Evolutionary conservation across 768 basidiomycete genomes (phyloP), one percentile per base, ranked within the genome.

Genomic region (Lactifluus piperatus): DNA sequence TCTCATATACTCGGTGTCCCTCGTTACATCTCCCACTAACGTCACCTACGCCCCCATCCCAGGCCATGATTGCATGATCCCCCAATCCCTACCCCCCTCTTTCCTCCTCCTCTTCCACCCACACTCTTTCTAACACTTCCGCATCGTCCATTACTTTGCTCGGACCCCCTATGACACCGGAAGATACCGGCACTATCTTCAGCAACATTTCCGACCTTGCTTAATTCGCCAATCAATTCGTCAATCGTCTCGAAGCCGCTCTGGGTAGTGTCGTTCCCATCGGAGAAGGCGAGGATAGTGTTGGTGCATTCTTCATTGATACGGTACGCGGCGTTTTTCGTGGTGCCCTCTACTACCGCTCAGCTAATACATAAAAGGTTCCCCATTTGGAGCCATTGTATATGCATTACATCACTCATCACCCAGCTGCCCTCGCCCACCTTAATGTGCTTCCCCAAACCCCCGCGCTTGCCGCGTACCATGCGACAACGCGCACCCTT

Each of bases 181-280:
- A 88, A 51, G 90, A 91, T 66, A 77, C 77, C n/a, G n/a, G n/a
- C n/a, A n/a, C n/a, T 58, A 85, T 92, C 46, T 92, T 93, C 71
- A 77, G 78, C 68, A 92, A 93, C 66, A 79, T 91, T 48, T 74
- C 80, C 4, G 85, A 91, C 61, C 77, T 93, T 2, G 90, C 90
- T 16, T 64, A 79, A 39, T 84, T 92, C 62, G 77, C 88, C 5
- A 86, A 90, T 66, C 69, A 71, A 20, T 83, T 92, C 61, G 77
- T 81, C 16, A 81, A 82, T 53, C 74, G 76, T 30, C 72, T 93
- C 3, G 85, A 91, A 66, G 72, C 75, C 22, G 86, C 86, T 0
- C 71, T 91, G 13, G 88, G 88, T 5, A 71, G 72, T 16, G 76
- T 80, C 5, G 69, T 88, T 18, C 83, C n/a, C n/a, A n/a, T 80